Conservation (phyloP, 176 grass and related monocot species). For the Echinochloa phyllopogon region DNA sequence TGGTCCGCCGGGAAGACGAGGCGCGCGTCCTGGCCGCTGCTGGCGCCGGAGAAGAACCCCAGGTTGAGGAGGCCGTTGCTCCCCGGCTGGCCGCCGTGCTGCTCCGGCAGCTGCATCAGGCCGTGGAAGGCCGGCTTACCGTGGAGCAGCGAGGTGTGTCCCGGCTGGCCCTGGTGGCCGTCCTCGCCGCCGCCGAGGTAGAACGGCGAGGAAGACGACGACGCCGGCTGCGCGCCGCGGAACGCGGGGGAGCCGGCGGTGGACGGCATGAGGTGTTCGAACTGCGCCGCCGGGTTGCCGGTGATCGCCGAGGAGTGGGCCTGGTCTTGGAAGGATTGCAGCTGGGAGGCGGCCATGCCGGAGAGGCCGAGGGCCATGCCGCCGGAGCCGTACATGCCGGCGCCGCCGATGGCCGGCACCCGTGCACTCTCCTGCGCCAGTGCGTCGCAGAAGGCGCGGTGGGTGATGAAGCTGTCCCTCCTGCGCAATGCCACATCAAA, state of each 20-base stretch:
- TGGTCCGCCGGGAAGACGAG: conserved; percentile 57
- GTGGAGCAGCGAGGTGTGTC: conserved; percentile 52
- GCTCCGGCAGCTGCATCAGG: conserved; percentile 78
- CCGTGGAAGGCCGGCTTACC: conserved; percentile 68
- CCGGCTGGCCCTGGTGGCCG: conserved; percentile 20
- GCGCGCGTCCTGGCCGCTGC: conserved; percentile 52
- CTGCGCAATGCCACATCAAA: conserved; percentile 43
- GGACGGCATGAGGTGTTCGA: conserved; percentile 52
- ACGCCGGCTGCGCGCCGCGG: conserved; percentile 25
- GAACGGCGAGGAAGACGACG: conserved; percentile 48
- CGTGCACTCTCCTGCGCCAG: conserved; percentile 81
- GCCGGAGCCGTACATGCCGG: conserved; percentile 49
- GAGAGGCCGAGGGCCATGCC: conserved; percentile 61
- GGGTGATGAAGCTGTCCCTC: conserved; percentile 96
- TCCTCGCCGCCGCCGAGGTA: conserved; percentile 58
- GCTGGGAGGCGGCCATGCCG: conserved; percentile 37
- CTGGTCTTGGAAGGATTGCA: conserved; percentile 47
- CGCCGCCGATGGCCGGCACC: conserved; percentile 43
- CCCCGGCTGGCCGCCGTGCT: conserved; percentile 46
- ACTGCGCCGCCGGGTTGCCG: conserved; percentile 46
- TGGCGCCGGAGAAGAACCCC: conserved; percentile 52
- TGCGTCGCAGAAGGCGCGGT: conserved; percentile 88
- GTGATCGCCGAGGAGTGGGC: conserved; percentile 35
- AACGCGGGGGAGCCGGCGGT: conserved; percentile 33
- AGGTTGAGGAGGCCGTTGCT: conserved; percentile 47